Percentiles rank a stretch among this genome's conserved stretches.
phyloP scores from a whole-genome alignment of 2,329 filamentous ascomycete species.

The Grosmannia clavigera region DNA sequence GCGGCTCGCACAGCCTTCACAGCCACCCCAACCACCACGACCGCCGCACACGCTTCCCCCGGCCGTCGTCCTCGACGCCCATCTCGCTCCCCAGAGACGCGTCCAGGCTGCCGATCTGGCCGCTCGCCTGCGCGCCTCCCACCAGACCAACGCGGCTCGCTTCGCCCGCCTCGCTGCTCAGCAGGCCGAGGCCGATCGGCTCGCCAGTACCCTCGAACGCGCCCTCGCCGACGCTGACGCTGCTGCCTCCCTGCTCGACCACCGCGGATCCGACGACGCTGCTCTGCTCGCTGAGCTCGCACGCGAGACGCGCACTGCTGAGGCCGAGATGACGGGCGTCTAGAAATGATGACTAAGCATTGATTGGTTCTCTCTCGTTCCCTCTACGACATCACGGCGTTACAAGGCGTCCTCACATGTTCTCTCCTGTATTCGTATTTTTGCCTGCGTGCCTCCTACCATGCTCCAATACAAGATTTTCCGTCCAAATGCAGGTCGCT shows the following conservation, averaged over 20 bases:
- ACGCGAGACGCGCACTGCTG: slow-evolving; percentile 33
- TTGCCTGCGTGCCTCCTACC: no score
- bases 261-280: background rate
- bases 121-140: slow-evolving; percentile 41
- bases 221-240: slow-evolving; percentile 41
- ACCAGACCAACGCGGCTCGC: slow-evolving; percentile 43
- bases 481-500: no score
- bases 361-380: no score
- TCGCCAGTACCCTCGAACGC: slow-evolving; percentile 37
- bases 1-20: slow-evolving; percentile 4
- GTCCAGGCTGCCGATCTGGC: slow-evolving; percentile 44
- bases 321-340: slow-evolving; percentile 24
- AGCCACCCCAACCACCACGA: slow-evolving; percentile 18
- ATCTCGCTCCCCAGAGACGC: slow-evolving; percentile 39
- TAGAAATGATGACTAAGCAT: background rate
- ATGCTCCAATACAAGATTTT: no score
- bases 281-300: slow-evolving; percentile 33
- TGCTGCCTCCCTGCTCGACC: slow-evolving; percentile 33
- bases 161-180: slow-evolving; percentile 39
- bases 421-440: no score
- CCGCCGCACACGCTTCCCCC: slow-evolving; percentile 44
- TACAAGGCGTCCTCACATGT: no score
- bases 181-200: slow-evolving; percentile 38
- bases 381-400: background rate
- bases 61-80: slow-evolving; percentile 37